These are phyloP conservation scores for Xylariaceae sp. DNA, from an alignment of 2,329 filamentous ascomycete genomes.

Conservation along the genomic window DNA sequence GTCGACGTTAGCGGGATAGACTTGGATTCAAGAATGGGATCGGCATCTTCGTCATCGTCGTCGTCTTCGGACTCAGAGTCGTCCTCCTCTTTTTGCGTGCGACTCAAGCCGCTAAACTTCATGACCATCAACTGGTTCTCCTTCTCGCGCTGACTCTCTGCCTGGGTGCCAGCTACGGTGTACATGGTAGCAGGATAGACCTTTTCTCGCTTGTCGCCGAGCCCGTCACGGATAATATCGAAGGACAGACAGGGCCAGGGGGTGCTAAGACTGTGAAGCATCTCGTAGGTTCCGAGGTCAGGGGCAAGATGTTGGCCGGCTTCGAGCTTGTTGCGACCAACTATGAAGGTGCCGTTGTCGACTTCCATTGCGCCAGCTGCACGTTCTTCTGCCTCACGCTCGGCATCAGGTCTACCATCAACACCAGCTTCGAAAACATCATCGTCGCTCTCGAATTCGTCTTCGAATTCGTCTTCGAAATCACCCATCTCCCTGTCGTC, in stretches of 20 bases:
- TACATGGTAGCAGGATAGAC: slow-evolving; percentile 96
- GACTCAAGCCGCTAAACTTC: slow-evolving; percentile 90
- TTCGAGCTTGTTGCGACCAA: slow-evolving; percentile 87
- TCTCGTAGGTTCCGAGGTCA: slow-evolving; percentile 93
- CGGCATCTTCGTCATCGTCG: slow-evolving; percentile 74
- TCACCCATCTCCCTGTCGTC: slow-evolving; percentile 69
- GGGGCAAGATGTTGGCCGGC: slow-evolving; percentile 89
- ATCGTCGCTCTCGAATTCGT: slow-evolving; percentile 85
- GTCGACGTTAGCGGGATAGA: slow-evolving; percentile 83
- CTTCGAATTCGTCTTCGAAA: slow-evolving; percentile 94
- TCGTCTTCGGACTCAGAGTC: slow-evolving; percentile 75
- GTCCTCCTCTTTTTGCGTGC: slow-evolving; percentile 75
- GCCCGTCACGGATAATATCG: slow-evolving; percentile 81
- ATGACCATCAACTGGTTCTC: slow-evolving; percentile 96
- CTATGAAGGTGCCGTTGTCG: slow-evolving; percentile 91
- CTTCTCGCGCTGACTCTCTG: slow-evolving; percentile 70
- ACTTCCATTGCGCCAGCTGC: slow-evolving; percentile 85
- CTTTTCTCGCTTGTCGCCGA: slow-evolving; percentile 81
- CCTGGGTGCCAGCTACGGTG: slow-evolving; percentile 92
- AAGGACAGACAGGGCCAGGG: slow-evolving; percentile 98
- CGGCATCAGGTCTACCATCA: slow-evolving; percentile 87
- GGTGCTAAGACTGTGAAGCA: slow-evolving; percentile 92
- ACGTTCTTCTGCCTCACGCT: slow-evolving; percentile 87
- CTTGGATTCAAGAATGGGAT: slow-evolving; percentile 93
- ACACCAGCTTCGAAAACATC: slow-evolving; percentile 94